Evolutionary conservation across 2,329 filamentous ascomycete species (phyloP).

Genomic region (Cordyceps cicadae): DNA sequence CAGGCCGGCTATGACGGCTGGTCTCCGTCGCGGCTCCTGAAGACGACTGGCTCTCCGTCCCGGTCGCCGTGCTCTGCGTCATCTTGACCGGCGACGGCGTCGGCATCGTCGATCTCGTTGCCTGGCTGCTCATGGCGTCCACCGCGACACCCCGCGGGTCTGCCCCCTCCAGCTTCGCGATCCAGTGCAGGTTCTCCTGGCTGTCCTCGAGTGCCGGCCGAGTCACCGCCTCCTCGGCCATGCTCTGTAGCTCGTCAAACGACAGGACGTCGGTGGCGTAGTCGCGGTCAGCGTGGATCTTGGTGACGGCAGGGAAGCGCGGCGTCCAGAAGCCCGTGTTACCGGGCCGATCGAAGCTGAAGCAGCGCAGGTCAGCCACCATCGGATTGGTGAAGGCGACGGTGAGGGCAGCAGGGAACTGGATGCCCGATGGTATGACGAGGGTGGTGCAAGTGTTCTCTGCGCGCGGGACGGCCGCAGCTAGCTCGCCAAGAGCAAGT

Average conservation of each 20-base stretch:
- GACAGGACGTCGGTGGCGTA: conserved; percentile 56
- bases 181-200: conserved; percentile 55
- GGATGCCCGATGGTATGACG: conserved; percentile 36
- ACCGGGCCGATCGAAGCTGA: conserved; percentile 65
- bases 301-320: conserved; percentile 67
- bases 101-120: conserved; percentile 30
- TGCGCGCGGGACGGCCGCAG: conserved; percentile 25
- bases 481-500: conserved; percentile 37
- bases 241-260: conserved; percentile 59
- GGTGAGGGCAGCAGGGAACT: conserved; percentile 34
- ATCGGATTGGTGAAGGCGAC: conserved; percentile 60
- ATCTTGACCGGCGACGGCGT: conserved; percentile 25
- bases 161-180: conserved; percentile 48
- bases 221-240: conserved; percentile 51
- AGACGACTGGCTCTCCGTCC: background rate
- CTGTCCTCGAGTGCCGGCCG: conserved; percentile 43
- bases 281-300: conserved; percentile 68
- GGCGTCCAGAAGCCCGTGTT: conserved; percentile 65
- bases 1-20: background rate
- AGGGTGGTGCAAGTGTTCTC: conserved; percentile 37
- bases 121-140: conserved; percentile 36
- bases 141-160: conserved; percentile 37
- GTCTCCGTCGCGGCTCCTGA: background rate
- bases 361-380: conserved; percentile 73
- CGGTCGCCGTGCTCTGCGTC: conserved; percentile 16